Percentiles rank a stretch among this genome's conserved stretches.
These are phyloP conservation scores for Roridomyces roridus DNA, from an alignment of 768 basidiomycete genomes.

Conservation along the genomic window DNA sequence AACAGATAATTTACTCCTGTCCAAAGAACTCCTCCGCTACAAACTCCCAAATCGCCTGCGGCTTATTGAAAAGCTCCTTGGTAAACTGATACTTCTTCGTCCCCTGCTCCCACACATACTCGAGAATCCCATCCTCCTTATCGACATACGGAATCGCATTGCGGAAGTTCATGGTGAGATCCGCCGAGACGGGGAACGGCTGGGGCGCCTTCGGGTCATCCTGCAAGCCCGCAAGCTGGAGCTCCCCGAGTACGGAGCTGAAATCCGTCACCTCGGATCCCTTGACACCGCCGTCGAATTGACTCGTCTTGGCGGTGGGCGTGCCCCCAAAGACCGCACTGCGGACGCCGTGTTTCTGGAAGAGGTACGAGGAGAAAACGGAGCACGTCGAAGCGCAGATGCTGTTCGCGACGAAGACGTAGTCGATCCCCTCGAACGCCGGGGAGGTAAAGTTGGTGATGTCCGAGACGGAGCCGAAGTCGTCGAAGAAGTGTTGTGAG, in stretches of 20 bases:
- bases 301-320: conserved; percentile 4
- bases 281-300: conserved; percentile 25
- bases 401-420: conserved; percentile 5
- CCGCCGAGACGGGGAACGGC: conserved; percentile 21
- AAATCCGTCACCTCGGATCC: conserved; percentile 22
- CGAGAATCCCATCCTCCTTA: conserved; percentile 9
- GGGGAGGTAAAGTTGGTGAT: conserved; percentile 18
- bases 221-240: conserved; percentile 12
- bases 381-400: conserved; percentile 9
- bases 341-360: conserved; percentile 1
- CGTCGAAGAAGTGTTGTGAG: conserved; percentile 24
- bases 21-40: conserved; percentile 23
- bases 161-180: conserved; percentile 17
- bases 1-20: background rate
- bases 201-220: conserved; percentile 15
- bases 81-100: conserved; percentile 25
- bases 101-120: conserved; percentile 15
- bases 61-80: conserved; percentile 12
- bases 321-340: conserved; percentile 18
- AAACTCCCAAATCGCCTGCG: conserved; percentile 23
- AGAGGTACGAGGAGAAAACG: conserved; percentile 1
- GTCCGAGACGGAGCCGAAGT: conserved; percentile 18
- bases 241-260: conserved; percentile 4
- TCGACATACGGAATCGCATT: conserved; percentile 22
- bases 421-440: background rate